These are phyloP conservation scores for Hypoxylon subgilvum DNA, from an alignment of 495 filamentous ascomycete genomes.

Conservation along the genomic window DNA sequence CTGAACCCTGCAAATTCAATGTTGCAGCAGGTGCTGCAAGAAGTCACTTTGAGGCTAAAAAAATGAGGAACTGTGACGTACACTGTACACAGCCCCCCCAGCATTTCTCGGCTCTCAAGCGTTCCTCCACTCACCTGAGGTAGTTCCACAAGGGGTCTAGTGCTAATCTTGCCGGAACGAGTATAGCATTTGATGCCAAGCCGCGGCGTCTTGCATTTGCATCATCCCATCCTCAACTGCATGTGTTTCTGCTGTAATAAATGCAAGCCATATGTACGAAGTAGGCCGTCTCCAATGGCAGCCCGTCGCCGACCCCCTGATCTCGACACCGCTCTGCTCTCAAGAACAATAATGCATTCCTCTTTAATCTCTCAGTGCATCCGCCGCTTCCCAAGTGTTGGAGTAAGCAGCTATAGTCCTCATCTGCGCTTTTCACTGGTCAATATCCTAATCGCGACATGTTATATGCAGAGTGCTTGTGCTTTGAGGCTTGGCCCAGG, in stretches of 20 bases:
- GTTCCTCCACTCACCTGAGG: no score
- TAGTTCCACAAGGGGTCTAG: no score
- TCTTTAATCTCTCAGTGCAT: not conserved
- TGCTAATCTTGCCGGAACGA: slow-evolving; percentile 16
- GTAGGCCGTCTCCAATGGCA: not conserved
- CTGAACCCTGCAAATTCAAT: slow-evolving; percentile 27
- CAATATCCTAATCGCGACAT: no score
- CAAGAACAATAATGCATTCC: not conserved
- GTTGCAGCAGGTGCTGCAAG: not conserved
- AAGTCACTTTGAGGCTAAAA: slow-evolving; percentile 23
- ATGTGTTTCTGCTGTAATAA: no score
- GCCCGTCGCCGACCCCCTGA: not conserved
- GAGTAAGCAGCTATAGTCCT: no score
- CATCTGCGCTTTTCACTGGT: no score
- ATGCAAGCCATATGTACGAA: no score
- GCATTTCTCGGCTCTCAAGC: not conserved
- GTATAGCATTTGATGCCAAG: slow-evolving; percentile 28
- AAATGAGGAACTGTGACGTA: slow-evolving; percentile 6
- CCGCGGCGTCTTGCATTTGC: slow-evolving; percentile 16
- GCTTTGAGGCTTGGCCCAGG: no score
- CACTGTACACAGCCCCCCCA: slow-evolving; percentile 14
- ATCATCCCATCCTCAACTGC: slow-evolving; percentile 19
- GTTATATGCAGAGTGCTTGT: no score
- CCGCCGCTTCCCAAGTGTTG: not conserved
- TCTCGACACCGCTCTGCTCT: not conserved